Percentiles rank a stretch among this genome's conserved stretches.
Evolutionary conservation across 352 stramenopile species (phyloP).

Genomic region (Globisporangium emineosum): DNA sequence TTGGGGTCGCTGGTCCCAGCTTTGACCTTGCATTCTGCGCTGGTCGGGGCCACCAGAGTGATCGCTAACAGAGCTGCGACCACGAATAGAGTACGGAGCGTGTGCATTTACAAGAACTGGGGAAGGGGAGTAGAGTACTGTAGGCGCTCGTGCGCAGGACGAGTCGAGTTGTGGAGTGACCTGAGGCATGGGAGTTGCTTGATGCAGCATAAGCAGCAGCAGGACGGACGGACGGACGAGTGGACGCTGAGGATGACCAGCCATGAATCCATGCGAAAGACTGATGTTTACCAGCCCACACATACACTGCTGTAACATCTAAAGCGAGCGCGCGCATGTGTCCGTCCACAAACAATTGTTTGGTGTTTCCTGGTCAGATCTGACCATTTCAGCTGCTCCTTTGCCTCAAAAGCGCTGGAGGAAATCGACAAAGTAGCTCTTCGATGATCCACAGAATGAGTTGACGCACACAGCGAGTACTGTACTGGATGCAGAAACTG

Average conservation of each 20-base stretch:
- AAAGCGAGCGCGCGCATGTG: background rate
- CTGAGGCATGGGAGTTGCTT: background rate
- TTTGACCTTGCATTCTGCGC: background rate
- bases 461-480: too few species aligned
- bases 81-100: background rate
- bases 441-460: too few species aligned
- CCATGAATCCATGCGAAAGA: background rate
- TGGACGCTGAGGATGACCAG: slow-evolving; percentile 2
- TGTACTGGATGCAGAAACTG: too few species aligned
- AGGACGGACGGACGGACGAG: too few species aligned
- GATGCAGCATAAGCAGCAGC: background rate
- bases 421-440: background rate
- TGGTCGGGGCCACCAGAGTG: background rate
- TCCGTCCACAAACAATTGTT: too few species aligned
- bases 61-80: background rate
- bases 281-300: background rate
- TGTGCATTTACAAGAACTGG: background rate
- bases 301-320: too few species aligned
- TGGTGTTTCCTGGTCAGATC: background rate
- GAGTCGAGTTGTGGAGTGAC: background rate
- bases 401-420: too few species aligned
- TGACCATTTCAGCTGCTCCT: background rate
- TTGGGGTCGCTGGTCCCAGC: background rate
- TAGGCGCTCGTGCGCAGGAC: background rate
- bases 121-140: background rate